Percentiles rank a stretch among this genome's conserved stretches.
Conservation (phyloP, 495 filamentous ascomycete species). For the Hypomontagnella monticulosa region DNA sequence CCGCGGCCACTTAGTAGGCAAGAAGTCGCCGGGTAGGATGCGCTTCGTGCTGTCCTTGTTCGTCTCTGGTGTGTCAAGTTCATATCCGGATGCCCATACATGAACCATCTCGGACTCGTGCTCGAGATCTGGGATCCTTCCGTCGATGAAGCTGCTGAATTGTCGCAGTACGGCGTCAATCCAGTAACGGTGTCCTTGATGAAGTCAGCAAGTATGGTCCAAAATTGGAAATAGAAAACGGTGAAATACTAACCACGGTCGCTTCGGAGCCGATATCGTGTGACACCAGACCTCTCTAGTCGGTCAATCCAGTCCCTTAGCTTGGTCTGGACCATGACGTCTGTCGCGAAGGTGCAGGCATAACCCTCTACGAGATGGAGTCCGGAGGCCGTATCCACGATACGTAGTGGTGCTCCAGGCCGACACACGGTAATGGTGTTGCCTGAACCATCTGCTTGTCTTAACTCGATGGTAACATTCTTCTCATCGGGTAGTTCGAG, state of each 20-base stretch:
- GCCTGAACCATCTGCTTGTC: conserved; percentile 1
- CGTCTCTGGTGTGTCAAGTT: neutral
- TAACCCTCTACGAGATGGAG: conserved; percentile 7
- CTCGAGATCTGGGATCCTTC: neutral
- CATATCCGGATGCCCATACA: conserved; percentile 2
- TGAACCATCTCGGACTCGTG: conserved; percentile 4
- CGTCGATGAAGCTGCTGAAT: conserved; percentile 1
- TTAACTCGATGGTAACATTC: conserved; percentile 18
- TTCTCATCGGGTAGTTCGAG: neutral
- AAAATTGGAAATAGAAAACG: no score
- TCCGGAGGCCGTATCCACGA: neutral
- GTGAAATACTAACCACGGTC: conserved; percentile 5
- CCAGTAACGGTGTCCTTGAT: conserved; percentile 21
- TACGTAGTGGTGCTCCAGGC: neutral
- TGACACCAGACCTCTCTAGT: conserved; percentile 15
- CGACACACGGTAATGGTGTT: conserved; percentile 22
- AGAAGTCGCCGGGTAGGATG: conserved; percentile 11
- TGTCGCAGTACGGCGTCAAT: conserved; percentile 10
- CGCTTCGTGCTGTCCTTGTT: neutral
- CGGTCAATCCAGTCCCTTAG: conserved; percentile 10
- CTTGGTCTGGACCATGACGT: neutral
- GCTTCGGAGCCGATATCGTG: conserved; percentile 10
- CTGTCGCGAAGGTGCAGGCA: conserved; percentile 10
- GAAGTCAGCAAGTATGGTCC: neutral
- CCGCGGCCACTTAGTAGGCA: conserved; percentile 1